Percentiles rank a stretch among this genome's conserved stretches.
Conservation (phyloP, 768 basidiomycete genomes). For the Leccinum uliginosum region DNA sequence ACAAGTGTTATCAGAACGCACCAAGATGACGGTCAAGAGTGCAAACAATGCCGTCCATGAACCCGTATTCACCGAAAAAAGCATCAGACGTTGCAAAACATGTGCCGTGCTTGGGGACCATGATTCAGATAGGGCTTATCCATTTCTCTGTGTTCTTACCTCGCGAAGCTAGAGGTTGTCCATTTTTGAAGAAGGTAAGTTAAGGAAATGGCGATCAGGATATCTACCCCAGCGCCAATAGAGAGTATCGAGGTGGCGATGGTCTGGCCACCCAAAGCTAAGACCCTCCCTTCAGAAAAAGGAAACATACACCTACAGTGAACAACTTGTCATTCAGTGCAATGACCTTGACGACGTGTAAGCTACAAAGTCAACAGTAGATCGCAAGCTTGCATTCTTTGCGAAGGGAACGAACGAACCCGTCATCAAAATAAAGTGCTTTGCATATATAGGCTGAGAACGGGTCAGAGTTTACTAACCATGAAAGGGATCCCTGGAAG, state of each 20-base stretch:
- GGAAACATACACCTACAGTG: neutral
- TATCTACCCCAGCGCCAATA: slow-evolving; percentile 3
- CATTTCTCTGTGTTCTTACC: neutral
- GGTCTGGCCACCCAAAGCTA: neutral
- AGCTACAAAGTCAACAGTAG: neutral
- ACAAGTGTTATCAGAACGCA: slow-evolving; percentile 25
- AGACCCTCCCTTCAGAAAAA: neutral
- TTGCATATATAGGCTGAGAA: slow-evolving; percentile 4
- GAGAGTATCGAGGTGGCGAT: neutral
- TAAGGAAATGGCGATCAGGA: slow-evolving; percentile 3
- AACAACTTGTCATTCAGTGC: neutral
- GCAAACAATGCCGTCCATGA: slow-evolving; percentile 47
- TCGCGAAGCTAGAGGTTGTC: neutral
- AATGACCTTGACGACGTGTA: neutral
- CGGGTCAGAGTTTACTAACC: neutral
- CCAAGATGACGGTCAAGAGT: slow-evolving; percentile 44
- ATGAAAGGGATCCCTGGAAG: neutral
- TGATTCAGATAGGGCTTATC: neutral
- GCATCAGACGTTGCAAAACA: slow-evolving; percentile 6
- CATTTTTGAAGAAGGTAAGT: slow-evolving; percentile 6
- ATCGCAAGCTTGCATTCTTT: no score
- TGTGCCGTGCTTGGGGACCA: slow-evolving; percentile 1
- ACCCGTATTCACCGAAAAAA: slow-evolving; percentile 21
- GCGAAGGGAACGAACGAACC: slow-evolving; percentile 1
- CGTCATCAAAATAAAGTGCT: neutral